Base-by-base conservation (phyloP, 164 flowering plant species). In the Magnolia officinalis region DNA sequence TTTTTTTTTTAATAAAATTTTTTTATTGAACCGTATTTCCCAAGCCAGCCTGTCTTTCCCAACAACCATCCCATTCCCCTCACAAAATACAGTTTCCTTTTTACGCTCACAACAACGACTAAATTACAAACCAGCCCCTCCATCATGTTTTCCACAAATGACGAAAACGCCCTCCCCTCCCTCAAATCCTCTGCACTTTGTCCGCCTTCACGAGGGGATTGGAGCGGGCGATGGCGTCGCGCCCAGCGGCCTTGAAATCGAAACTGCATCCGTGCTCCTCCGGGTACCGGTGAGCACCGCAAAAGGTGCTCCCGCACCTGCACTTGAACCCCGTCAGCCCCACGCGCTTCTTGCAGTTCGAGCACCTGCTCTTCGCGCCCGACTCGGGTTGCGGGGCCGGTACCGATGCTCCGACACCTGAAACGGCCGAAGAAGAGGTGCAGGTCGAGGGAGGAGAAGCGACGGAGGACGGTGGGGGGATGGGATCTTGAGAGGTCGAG, bases 261-360 rank as follows among this genome's bases (percentile, higher is more conserved):
- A 82, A 82, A 11, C 77, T 64, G 72, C 84, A 82, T 6, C 10
- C 84, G 23, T 82, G 84, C 73, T 76, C 67, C 76, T 82, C 84
- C 50, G 79, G 71, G 75, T 79, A 79, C 67, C 84, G 72, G 71
- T 82, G 84, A 31, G 24, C 20, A 11, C 80, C 71, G 71, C 84
- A 82, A 55, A 82, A 82, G 14, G 72, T 82, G 51, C 70, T 71
- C 37, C 82, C 82, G 78, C 84, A 82, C 63, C 81, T 79, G 74
- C 84, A 82, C 66, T 51, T 70, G 75, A 82, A 82, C 9, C 84
- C 84, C 64, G 64, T 52, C 75, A 77, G 58, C 51, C 79, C 66
- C 26, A 77, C 76, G 19, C 79, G 64, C 24, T 72, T 72, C 66
- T 50, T 18, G 79, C 79, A 77, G 18, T 45, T 29, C 29, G 13